Evolutionary conservation across 495 filamentous ascomycete species (phyloP).

Genomic region (Friedmanniomyces simplex): DNA sequence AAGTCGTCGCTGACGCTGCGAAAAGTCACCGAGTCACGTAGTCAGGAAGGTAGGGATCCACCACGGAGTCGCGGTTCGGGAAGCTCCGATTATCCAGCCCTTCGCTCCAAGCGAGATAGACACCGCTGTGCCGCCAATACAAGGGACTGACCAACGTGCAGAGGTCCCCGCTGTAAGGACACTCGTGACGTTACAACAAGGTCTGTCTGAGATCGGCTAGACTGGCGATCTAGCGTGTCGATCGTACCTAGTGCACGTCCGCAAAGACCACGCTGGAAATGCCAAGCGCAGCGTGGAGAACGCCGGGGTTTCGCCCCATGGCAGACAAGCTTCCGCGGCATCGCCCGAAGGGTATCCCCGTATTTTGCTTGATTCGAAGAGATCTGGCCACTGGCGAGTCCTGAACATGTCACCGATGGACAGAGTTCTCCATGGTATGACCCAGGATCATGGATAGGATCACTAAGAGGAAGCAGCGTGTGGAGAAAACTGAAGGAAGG

Average conservation of each 20-base stretch:
- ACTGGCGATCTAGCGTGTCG: neutral
- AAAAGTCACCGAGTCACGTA: no score
- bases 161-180: neutral
- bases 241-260: neutral
- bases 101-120: no score
- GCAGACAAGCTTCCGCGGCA: neutral
- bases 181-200: neutral
- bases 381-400: neutral
- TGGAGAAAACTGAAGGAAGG: no score
- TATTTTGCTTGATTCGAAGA: neutral
- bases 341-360: neutral
- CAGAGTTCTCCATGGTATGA: neutral
- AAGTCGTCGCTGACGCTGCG: no score
- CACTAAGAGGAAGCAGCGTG: neutral
- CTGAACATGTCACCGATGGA: neutral
- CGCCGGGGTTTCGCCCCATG: neutral
- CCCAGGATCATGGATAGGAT: neutral
- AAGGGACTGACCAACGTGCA: no score
- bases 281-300: neutral
- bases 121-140: no score
- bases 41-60: neutral
- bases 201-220: neutral
- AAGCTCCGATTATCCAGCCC: neutral
- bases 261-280: neutral
- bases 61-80: neutral